These are phyloP conservation scores for Barnettozyma vustinii DNA, from an alignment of 805 yeast genomes.

Conservation along the genomic window DNA sequence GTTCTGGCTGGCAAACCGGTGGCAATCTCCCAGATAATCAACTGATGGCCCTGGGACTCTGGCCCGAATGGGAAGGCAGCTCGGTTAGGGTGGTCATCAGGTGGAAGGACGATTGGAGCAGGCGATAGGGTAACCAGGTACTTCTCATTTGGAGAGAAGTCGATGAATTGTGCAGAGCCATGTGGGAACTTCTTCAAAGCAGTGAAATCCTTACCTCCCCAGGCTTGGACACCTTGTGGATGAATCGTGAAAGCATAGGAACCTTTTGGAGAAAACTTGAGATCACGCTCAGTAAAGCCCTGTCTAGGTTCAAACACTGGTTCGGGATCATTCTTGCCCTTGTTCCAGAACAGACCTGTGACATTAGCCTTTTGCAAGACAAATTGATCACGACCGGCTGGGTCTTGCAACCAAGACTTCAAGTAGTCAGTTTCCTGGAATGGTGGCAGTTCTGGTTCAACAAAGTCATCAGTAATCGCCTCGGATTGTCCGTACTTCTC, in stretches of 20 bases:
- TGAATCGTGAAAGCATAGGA: slow-evolving; percentile 81
- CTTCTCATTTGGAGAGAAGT: slow-evolving; percentile 89
- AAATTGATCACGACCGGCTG: slow-evolving; percentile 85
- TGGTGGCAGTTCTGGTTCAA: slow-evolving; percentile 67
- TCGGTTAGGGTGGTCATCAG: slow-evolving; percentile 57
- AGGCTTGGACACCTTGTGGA: slow-evolving; percentile 89
- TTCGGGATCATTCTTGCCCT: slow-evolving; percentile 66
- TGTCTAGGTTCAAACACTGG: slow-evolving; percentile 71
- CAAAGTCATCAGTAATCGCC: slow-evolving; percentile 53
- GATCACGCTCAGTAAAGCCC: slow-evolving; percentile 83
- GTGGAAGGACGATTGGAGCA: slow-evolving; percentile 69
- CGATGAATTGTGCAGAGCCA: slow-evolving; percentile 82
- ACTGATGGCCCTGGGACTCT: slow-evolving; percentile 86
- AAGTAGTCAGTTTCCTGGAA: slow-evolving; percentile 76
- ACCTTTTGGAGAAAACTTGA: slow-evolving; percentile 92
- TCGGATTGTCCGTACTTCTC: slow-evolving; percentile 71
- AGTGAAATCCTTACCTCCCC: slow-evolving; percentile 87
- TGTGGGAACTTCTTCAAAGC: slow-evolving; percentile 77
- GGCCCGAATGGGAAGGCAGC: slow-evolving; percentile 76
- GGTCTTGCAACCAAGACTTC: slow-evolving; percentile 88
- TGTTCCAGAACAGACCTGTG: slow-evolving; percentile 86
- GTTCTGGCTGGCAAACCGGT: slow-evolving; percentile 84
- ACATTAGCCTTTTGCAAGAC: slow-evolving; percentile 72
- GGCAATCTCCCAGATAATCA: slow-evolving; percentile 87
- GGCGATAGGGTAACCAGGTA: slow-evolving; percentile 88